A percentile compares a stretch with the other conserved stretches of the same genome.
Conservation (phyloP, 768 basidiomycete genomes). For the Kwoniella europaea region DNA sequence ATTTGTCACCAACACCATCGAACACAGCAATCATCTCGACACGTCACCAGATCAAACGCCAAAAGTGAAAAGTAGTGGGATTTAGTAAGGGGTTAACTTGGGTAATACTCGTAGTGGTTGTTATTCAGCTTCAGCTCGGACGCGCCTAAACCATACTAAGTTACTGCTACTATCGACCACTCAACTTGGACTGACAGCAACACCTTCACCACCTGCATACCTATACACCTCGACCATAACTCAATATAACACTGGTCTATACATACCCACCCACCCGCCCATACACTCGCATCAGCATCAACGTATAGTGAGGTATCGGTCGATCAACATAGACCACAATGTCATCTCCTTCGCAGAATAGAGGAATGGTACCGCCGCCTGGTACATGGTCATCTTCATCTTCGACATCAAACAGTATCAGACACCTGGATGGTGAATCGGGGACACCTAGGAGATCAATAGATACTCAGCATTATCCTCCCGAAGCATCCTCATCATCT, state of each 20-base stretch:
- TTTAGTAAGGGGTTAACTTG: neutral
- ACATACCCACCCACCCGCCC: slow-evolving; percentile 3
- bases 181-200: neutral
- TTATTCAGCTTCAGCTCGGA: slow-evolving; percentile 5
- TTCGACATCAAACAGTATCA: neutral
- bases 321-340: neutral
- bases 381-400: slow-evolving; percentile 19
- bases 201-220: neutral
- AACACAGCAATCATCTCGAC: neutral
- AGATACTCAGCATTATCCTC: slow-evolving; percentile 14
- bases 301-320: neutral
- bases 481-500: slow-evolving; percentile 16
- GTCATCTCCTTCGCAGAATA: slow-evolving; percentile 25
- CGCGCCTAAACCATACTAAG: slow-evolving; percentile 6
- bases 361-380: slow-evolving; percentile 21
- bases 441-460: slow-evolving; percentile 16
- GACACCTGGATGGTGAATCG: slow-evolving; percentile 6
- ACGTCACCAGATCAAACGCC: neutral
- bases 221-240: neutral
- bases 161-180: no score
- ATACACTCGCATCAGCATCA: neutral
- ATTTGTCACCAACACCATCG: neutral
- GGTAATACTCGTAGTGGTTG: neutral
- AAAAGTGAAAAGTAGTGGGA: neutral
- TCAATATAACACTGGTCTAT: neutral